Evolutionary conservation across 2,329 filamentous ascomycete species (phyloP).

Genomic region (Aspergillus clavatus): DNA sequence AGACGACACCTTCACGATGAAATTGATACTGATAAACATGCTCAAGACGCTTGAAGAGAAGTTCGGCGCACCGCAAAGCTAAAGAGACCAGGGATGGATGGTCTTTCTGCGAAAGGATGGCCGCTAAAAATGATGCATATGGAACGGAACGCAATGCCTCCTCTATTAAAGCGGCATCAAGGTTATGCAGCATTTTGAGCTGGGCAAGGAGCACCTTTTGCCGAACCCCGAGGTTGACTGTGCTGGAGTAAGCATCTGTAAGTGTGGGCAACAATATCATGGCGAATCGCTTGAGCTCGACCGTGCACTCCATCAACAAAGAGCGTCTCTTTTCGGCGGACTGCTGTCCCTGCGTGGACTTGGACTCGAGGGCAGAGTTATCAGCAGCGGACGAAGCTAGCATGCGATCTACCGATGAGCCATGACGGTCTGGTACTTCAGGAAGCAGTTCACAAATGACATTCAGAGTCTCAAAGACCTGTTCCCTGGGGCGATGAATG

Average conservation of each 20-base stretch:
- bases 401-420: slow-evolving; percentile 49
- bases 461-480: slow-evolving; percentile 95
- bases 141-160: slow-evolving; percentile 83
- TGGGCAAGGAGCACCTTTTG: slow-evolving; percentile 96
- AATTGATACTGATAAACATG: slow-evolving; percentile 93
- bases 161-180: slow-evolving; percentile 78
- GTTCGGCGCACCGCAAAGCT: slow-evolving; percentile 81
- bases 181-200: slow-evolving; percentile 92
- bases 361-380: slow-evolving; percentile 36
- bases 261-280: slow-evolving; percentile 90
- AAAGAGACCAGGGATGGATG: slow-evolving; percentile 81
- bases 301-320: slow-evolving; percentile 73
- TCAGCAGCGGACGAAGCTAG: slow-evolving; percentile 43
- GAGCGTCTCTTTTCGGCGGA: slow-evolving; percentile 73
- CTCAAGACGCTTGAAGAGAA: slow-evolving; percentile 78
- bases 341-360: slow-evolving; percentile 44
- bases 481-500: slow-evolving; percentile 90
- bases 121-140: slow-evolving; percentile 91
- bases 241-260: slow-evolving; percentile 95
- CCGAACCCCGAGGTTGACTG: slow-evolving; percentile 88
- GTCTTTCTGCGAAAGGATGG: slow-evolving; percentile 92
- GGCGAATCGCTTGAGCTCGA: slow-evolving; percentile 84
- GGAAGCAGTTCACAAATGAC: slow-evolving; percentile 94
- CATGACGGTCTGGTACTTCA: slow-evolving; percentile 57
- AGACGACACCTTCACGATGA: slow-evolving; percentile 91